These are phyloP conservation scores for Stropharia rugosoannulata DNA, from an alignment of 768 basidiomycete species.

Conservation along the genomic window DNA sequence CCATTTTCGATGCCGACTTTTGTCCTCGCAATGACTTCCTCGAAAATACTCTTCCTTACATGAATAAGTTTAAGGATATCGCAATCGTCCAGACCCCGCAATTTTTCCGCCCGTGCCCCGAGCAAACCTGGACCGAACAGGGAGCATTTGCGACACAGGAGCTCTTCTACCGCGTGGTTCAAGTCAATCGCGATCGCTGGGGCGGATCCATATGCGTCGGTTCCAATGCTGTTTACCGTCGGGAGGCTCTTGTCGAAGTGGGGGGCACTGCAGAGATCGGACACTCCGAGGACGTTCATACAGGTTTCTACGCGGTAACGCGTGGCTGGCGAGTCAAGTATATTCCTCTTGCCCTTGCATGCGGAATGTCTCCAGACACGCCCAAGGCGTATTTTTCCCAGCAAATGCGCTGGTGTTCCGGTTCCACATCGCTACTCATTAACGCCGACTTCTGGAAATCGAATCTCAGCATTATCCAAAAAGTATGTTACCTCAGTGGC, in stretches of 20 bases:
- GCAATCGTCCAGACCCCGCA: conserved; percentile 29
- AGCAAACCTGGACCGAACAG: conserved; percentile 28
- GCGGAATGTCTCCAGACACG: conserved; percentile 25
- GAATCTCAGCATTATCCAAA: conserved; percentile 22
- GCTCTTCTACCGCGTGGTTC: conserved; percentile 24
- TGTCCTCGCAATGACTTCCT: conserved; percentile 27
- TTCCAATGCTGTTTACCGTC: conserved; percentile 26
- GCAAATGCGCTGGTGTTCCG: conserved; percentile 29
- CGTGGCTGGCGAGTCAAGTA: conserved; percentile 27
- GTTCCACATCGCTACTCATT: conserved; percentile 23
- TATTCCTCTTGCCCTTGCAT: conserved; percentile 25
- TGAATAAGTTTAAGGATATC: conserved; percentile 21
- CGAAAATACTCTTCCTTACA: conserved; percentile 22
- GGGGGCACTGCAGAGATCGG: conserved; percentile 24
- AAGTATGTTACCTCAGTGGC: conserved; percentile 25
- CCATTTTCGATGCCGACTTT: conserved; percentile 28
- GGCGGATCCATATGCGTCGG: conserved; percentile 27
- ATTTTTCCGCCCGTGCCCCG: conserved; percentile 22
- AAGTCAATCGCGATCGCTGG: conserved; percentile 27
- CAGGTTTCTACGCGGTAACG: conserved; percentile 25
- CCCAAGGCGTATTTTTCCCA: conserved; percentile 28
- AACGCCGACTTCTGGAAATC: conserved; percentile 27
- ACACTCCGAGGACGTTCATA: conserved; percentile 27
- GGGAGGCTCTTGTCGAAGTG: conserved; percentile 22
- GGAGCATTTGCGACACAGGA: conserved; percentile 26